Evolutionary conservation across 176 grass and related monocot species (phyloP), one percentile per base, ranked within the genome.

Genomic region (Bothriochloa decipiens): DNA sequence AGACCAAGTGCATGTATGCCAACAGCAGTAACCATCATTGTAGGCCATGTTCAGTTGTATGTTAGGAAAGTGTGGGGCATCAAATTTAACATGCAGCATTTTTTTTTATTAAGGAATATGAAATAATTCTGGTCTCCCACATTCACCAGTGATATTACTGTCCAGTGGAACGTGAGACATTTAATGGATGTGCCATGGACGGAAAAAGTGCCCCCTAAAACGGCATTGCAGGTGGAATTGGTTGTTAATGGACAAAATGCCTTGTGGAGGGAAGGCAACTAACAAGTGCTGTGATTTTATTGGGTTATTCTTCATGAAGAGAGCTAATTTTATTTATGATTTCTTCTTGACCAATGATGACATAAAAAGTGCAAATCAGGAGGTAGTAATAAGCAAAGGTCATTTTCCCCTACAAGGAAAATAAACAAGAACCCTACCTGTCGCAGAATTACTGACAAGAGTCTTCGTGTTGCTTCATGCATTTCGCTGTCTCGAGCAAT

Each of bases 401-500:
- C 64, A 58, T 61, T 17, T 63, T 18, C 28, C 26, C 52, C 43
- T 46, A 37, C 46, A 67, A 70, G 40, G 16, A 23, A 76, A 79
- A 40, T 33, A 46, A 72, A 87, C 49, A 75, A 49, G 47, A 20
- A 75, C 1, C 73, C 81, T 72, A 98, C 96, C 96, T 98, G 93
- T 47, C 96, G 89, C 70, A 98, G 75, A 74, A 98, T 91, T 84
- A 98, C 96, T 86, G 96, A 98, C 42, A 98, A 95, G 28, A 98
- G 90, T 85, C 96, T 95, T 70, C 93, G 86, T 58, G 96, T 98
- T 80, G 93, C 93, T 95, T 98, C 96, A 90, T 98, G 96, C 85
- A 93, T 98, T 86, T 93, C 92, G 83, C 87, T 95, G 82, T 95
- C 91, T 79, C 96, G 91, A 65, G 96, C 78, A 52, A 81, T 86